phyloP scores from a whole-genome alignment of 768 basidiomycete genomes.

The Boletus sensibilis region DNA sequence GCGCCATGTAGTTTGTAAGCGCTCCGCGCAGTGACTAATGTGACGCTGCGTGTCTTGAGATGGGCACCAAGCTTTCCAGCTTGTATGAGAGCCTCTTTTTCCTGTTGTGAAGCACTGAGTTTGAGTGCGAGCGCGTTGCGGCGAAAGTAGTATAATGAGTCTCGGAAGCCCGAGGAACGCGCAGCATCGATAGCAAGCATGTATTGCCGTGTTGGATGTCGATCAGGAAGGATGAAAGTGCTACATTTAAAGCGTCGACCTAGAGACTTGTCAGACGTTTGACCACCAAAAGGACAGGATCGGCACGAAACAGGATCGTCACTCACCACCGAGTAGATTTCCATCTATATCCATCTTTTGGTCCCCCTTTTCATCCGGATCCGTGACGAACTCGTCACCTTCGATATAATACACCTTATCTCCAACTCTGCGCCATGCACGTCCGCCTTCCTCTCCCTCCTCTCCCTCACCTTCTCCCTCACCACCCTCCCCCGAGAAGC shows the following conservation, averaged over 20 bases:
- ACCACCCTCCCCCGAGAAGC: constrained; percentile 33
- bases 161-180: constrained; percentile 91
- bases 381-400: constrained; percentile 85
- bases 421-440: constrained; percentile 71
- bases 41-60: constrained; percentile 87
- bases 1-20: constrained; percentile 94
- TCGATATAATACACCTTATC: constrained; percentile 77
- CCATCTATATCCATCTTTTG: constrained; percentile 88
- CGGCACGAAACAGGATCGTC: background rate
- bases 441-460: constrained; percentile 47
- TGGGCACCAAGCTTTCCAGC: constrained; percentile 87
- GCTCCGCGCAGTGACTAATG: constrained; percentile 88
- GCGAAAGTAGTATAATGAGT: constrained; percentile 97
- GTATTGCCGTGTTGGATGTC: constrained; percentile 82
- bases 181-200: constrained; percentile 98
- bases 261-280: constrained; percentile 30
- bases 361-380: constrained; percentile 83
- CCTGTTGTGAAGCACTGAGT: constrained; percentile 81
- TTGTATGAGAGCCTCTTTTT: constrained; percentile 91
- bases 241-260: constrained; percentile 86
- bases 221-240: constrained; percentile 83
- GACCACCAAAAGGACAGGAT: background rate
- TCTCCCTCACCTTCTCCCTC: constrained; percentile 40
- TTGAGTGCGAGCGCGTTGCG: constrained; percentile 89
- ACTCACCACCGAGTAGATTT: constrained; percentile 78